Evolutionary conservation across 345 rosid genomes (phyloP), one percentile per base, ranked within the genome.

Genomic region (Pugionium dolabratum): DNA sequence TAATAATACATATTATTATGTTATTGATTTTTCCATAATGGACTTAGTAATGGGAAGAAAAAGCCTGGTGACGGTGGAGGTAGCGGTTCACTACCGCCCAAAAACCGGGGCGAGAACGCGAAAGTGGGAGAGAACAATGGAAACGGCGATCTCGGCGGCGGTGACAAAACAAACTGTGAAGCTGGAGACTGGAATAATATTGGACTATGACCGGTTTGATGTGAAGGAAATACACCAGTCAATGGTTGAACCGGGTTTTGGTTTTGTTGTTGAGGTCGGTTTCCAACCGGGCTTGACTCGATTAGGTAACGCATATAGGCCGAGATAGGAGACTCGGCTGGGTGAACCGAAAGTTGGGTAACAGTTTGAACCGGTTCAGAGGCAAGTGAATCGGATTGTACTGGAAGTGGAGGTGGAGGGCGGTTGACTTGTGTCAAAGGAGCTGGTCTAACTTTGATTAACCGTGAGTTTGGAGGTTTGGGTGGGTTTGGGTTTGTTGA

Each of bases 391-490:
- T 58, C 18, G 0, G 71, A 66, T 35, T 66, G 66, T 65, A 72
- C 71, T 31, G 76, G 76, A 45, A 43, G 71, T 5, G 69, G 81
- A 49, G 76, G 74, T 30, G 85, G 82, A 34, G 86, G 87, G 31
- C 82, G 78, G 69, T 81, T 85, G 43, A 92, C 74, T 39, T 90
- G 92, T 2, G 79, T 78, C 62, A 92, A 78, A 6, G 96, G 98
- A 11, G 96, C 86, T 1, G 98, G 95, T 70, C 96, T 82, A 76
- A 92, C 87, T 82, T 81, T 89, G 78, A 87, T 88, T 82, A 92
- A 59, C 61, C 98, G 68, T 79, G 79, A 72, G 65, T 88, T 89
- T 62, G 84, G 89, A 18, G 98, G 80, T 80, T 92, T 89, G 4
- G 88, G 87, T 56, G 84, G 86, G 76, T 83, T 85, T 63, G 87